Evolutionary conservation across 2,329 filamentous ascomycete species (phyloP), one percentile per base, ranked within the genome.

Genomic region (Samsoniella hepiali): DNA sequence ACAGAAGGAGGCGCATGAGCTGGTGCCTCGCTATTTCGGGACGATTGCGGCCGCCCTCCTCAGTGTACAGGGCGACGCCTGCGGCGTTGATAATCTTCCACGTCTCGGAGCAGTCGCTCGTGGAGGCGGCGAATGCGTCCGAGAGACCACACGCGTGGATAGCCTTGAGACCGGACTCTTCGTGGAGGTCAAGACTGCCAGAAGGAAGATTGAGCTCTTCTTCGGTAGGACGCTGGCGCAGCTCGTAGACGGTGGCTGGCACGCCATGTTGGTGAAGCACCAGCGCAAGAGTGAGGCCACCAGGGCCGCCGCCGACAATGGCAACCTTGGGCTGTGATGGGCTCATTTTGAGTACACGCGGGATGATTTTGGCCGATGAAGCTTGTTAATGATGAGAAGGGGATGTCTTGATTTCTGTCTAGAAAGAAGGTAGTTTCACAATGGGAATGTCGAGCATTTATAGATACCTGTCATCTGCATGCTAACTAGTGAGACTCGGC

Each of bases 61-160:
- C 68, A 0, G 47, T 60, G 47, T 71, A 65, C 6, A 70, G 40
- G 13, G 73, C 63, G 2, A 63, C 63, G 13, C 72, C 76, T 5
- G 69, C 59, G 3, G 68, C 71, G 31, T 67, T 63, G 10, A 75
- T 69, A 11, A 81, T 56, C 53, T 75, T 75, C 44, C 75, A 60
- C 1, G 70, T 72, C 49, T 82, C 76, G 61, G 72, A 72, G 65
- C 81, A 81, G 3, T 78, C 77, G 38, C 74, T 73, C 1, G 77
- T 88, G 75, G 91, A 87, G 51, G 81, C 77, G 8, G 97, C 81
- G 51, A 98, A 91, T 64, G 89, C 83, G 69, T 91, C 87, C 72
- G 77, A 83, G 55, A 73, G 72, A 6, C 78, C 80, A 15, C 76
- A 77, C 59, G 77, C 76, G 6, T 71, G 72, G 8, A 85, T 68